phyloP scores from a whole-genome alignment of 208 protist species.

The Sergeia podlipaevii region DNA sequence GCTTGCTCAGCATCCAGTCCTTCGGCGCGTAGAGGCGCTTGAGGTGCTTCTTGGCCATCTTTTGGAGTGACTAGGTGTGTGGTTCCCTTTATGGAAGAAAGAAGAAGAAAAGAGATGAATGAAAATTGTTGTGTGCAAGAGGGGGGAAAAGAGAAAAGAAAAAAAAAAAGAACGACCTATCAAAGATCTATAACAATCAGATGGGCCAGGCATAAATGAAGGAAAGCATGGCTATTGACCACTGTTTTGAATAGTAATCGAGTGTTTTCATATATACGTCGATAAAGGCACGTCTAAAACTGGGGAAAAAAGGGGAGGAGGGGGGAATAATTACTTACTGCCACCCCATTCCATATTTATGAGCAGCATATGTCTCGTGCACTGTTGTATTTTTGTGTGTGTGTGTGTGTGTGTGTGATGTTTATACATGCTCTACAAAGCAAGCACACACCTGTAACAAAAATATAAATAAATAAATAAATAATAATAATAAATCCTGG shows the following conservation, averaged over 20 bases:
- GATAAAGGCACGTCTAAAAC: conserved; percentile 2
- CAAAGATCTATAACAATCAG: conserved; percentile 1
- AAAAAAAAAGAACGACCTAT: conserved; percentile 10
- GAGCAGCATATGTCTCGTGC: too few relatives aligned
- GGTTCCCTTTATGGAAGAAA: background rate
- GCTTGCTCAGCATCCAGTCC: conserved; percentile 99
- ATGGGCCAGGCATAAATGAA: background rate
- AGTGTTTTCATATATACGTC: background rate
- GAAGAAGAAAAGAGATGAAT: conserved; percentile 2
- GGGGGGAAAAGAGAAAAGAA: conserved; percentile 10
- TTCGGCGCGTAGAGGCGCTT: conserved; percentile 99
- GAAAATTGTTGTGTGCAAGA: conserved; percentile 7
- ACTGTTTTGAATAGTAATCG: background rate
- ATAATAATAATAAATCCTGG: too few relatives aligned
- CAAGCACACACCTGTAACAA: background rate
- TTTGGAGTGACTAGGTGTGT: conserved; percentile 8
- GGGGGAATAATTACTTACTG: background rate
- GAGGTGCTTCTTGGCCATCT: conserved; percentile 98
- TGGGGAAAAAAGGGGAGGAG: conserved; percentile 2
- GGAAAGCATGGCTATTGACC: background rate
- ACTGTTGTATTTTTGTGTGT: conserved; percentile 2
- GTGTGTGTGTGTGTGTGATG: background rate
- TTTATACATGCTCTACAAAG: background rate
- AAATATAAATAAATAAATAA: background rate
- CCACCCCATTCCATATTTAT: too few relatives aligned